Evolutionary conservation across 164 flowering plant genomes (phyloP).

Genomic region (Liriodendron chinense): DNA sequence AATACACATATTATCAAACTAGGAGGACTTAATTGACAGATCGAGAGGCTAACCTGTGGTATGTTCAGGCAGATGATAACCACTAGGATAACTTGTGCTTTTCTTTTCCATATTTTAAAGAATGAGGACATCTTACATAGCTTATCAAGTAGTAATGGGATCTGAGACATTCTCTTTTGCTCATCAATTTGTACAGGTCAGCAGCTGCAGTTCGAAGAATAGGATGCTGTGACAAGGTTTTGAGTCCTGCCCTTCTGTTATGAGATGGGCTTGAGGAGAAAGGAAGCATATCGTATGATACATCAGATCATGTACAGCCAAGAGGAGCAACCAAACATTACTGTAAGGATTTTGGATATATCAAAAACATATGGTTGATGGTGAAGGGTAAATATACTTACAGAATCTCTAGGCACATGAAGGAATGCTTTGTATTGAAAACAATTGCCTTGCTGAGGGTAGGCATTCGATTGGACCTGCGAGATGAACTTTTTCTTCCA

Average conservation of each 20-base stretch:
- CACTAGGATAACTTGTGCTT: no score
- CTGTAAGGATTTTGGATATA: background rate
- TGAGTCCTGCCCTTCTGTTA: background rate
- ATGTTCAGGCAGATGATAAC: no score
- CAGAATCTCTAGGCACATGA: background rate
- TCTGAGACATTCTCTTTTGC: background rate
- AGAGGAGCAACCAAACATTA: conserved; percentile 5
- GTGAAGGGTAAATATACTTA: background rate
- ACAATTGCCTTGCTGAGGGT: background rate
- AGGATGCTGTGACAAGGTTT: background rate
- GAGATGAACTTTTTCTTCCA: no score
- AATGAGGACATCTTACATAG: background rate
- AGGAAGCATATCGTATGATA: background rate
- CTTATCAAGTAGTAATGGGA: background rate
- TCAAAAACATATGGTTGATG: background rate
- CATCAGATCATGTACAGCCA: conserved; percentile 5
- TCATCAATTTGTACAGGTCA: background rate
- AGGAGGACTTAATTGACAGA: background rate
- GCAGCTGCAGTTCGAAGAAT: background rate
- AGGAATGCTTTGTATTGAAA: no score
- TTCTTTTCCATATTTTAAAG: background rate
- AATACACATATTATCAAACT: background rate
- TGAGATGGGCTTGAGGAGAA: background rate
- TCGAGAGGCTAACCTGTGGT: no score
- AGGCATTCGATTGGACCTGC: background rate